Base-by-base conservation (phyloP, 1,284 basidiomycete species). In the Trichosporon ovoides region DNA sequence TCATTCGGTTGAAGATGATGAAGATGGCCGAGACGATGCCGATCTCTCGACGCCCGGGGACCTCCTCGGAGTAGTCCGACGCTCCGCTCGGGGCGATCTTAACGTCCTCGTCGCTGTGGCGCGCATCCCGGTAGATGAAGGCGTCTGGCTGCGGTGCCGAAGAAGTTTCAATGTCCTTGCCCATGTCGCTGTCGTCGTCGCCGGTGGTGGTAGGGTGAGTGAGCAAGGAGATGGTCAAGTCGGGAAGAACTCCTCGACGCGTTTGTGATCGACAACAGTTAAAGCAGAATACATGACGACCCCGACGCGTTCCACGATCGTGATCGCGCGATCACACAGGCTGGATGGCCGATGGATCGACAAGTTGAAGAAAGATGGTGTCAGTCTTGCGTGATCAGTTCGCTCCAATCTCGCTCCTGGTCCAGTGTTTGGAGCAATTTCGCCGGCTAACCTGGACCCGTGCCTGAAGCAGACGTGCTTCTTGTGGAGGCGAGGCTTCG, bases 1-100 rank as follows among this genome's bases (percentile, higher is more conserved):
- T 54, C 43, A 60, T 60, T 22, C 59, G 59, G 52, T 60, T 60
- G 48, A 60, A 56, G 38, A 60, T 57, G 59, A 60, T 56, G 33
- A 57, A 56, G 20, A 57, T 40, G 18, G 59, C 59, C 1, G 55
- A 56, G 16, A 56, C 20, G 38, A 57, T 2, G 37, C 59, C 59
- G n/a, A 60, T 60, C 38, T 60, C 51, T 6, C 52, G 28, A 11
- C 59, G 59, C 6, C 46, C 55, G 3, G 51, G 54, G 31, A 50
- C 19, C 7, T 46, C 37, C 14, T 56, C 55, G 16, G 22, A 31
- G 52, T 28, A 40, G 7, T 33, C 14, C 1, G 43, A 48, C 16
- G 43, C 28, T 16, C 13, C 43, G 43, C 43, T 48, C 13, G 43
- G 28, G 2, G 40, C 18, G 19, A 48, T 16, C 43, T 48, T 48